Evolutionary conservation across 2,329 filamentous ascomycete genomes (phyloP).

Genomic region (Scopulariopsis brevicaulis): DNA sequence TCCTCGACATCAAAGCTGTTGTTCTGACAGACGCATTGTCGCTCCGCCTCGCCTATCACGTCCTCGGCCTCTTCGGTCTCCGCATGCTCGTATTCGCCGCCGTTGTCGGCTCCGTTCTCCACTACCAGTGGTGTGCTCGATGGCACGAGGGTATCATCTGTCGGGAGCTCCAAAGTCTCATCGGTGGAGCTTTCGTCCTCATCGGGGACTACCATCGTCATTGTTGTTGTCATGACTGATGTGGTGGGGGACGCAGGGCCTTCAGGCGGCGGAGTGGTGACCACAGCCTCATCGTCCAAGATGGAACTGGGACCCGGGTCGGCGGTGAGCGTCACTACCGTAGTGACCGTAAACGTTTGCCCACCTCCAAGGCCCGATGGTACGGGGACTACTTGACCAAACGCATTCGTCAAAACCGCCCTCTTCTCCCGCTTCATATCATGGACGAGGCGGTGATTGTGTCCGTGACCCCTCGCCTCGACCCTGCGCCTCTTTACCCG

Average conservation of each 20-base stretch:
- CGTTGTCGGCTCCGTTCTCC: constrained; percentile 7
- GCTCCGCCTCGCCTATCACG: constrained; percentile 15
- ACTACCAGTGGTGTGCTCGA: constrained; percentile 6
- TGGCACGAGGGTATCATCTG: constrained; percentile 1
- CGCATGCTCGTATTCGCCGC: not conserved
- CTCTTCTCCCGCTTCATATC: not conserved
- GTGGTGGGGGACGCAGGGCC: not conserved
- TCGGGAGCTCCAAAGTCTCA: not conserved
- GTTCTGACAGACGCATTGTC: constrained; percentile 24
- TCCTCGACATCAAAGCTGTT: constrained; percentile 25
- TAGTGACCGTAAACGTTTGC: not conserved
- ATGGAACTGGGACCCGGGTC: not conserved
- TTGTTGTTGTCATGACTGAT: not conserved
- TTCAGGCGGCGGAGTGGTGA: not conserved
- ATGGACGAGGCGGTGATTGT: not conserved
- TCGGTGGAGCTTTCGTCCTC: not conserved
- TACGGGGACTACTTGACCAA: not conserved
- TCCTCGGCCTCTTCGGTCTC: constrained; percentile 4
- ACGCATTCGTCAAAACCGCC: constrained; percentile 3
- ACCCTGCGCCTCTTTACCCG: constrained; percentile 14
- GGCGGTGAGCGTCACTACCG: constrained; percentile 4
- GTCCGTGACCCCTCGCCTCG: not conserved
- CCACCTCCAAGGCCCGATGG: not conserved
- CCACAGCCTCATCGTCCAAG: not conserved
- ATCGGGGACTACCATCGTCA: constrained; percentile 5